phyloP scores from a whole-genome alignment of 495 filamentous ascomycete species.

The Alectoria sarmentosa region DNA sequence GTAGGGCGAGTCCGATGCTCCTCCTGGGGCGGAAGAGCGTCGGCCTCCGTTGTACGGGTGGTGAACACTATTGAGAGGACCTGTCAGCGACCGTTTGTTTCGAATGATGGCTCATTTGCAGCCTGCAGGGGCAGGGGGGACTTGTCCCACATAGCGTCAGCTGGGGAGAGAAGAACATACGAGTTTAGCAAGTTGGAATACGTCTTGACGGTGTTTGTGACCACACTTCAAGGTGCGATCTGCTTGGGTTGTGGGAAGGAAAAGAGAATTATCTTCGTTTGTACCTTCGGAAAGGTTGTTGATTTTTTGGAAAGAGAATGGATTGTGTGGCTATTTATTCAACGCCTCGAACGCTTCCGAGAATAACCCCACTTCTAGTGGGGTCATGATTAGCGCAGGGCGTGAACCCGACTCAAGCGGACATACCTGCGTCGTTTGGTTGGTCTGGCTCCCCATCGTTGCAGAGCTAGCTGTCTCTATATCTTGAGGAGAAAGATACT shows the following conservation, averaged over 20 bases:
- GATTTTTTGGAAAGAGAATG: neutral
- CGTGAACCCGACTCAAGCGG: too few species aligned
- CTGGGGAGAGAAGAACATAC: constrained; percentile 43
- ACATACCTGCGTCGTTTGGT: neutral
- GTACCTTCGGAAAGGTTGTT: neutral
- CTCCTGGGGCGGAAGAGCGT: constrained; percentile 83
- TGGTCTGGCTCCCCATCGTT: neutral
- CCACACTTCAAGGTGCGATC: constrained; percentile 38
- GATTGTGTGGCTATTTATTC: constrained; percentile 3
- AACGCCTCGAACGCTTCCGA: neutral
- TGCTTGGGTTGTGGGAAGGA: neutral
- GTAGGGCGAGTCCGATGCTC: constrained; percentile 69
- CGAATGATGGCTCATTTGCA: neutral
- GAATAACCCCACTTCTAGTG: constrained; percentile 2
- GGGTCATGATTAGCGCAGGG: neutral
- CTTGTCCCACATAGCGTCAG: neutral
- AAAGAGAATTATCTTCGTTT: constrained; percentile 3
- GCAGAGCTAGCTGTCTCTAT: neutral
- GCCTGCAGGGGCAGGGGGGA: neutral
- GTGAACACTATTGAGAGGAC: constrained; percentile 58
- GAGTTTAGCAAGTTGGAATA: constrained; percentile 88
- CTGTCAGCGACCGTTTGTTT: constrained; percentile 2
- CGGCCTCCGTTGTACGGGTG: constrained; percentile 97
- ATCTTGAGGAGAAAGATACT: neutral
- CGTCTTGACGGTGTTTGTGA: constrained; percentile 65